Base-by-base conservation (phyloP, 2,329 filamentous ascomycete species). In the Cryphonectria radicalis region DNA sequence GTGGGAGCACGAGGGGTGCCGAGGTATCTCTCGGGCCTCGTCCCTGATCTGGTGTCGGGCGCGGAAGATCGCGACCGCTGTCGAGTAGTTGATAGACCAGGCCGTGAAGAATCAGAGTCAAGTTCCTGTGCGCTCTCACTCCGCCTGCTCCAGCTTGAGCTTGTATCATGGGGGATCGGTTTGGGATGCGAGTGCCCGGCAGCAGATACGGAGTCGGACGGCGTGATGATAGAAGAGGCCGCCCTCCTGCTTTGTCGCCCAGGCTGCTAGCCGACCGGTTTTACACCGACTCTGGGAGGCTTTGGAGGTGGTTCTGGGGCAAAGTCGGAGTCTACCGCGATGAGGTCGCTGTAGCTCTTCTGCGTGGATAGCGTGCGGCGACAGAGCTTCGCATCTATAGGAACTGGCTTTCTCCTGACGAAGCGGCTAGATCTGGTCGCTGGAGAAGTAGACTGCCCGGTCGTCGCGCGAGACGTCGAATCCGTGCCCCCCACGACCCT, bases 331-430 rank as follows among this genome's bases (percentile, higher is more conserved):
- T 80, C 77, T 74, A 81, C 76, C 70, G 81, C 78, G 73, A 82
- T 80, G 76, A 81, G 77, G 71, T 83, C 80, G 71, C 79, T 82
- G 76, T 80, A 80, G 75, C 77, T 80, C 46, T 73, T 74, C 68
- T 35, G 42, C 70, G 63, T 67, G 69, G 74, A 64, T 19, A 68
- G 13, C 7, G 50, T 55, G 25, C 53, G 63, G 37, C 50, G 40
- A 32, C 25, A 19, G 50, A 25, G n/a, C 14, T 14, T 25, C n/a
- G n/a, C n/a, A 19, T 46, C 10, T 11, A 4, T 10, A 14, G 63
- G 46, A 17, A 67, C 53, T 17, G 69, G 53, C 46, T 67, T 67
- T 19, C 69, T 68, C 46, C 60, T 50, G n/a, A 67, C 32, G 8
- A n/a, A 37, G 35, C 8, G 42, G 5, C 22, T 32, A 25, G 7